Base-by-base conservation (phyloP, 495 filamentous ascomycete genomes). In the Penicillium arizonense region DNA sequence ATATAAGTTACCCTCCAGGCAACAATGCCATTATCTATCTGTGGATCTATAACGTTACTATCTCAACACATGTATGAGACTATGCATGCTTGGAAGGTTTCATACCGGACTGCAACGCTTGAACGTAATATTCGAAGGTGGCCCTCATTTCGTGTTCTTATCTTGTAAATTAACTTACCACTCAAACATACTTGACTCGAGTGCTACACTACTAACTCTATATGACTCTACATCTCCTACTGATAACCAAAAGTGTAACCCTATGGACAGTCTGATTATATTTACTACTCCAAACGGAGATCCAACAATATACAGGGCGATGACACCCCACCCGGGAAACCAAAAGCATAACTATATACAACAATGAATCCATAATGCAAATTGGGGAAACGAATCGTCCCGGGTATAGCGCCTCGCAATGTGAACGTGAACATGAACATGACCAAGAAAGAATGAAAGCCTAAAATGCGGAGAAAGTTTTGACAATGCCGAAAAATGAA, bases 401-500 rank as follows among this genome's bases (percentile, higher is more conserved):
- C 58, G 68, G 69, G 70, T 73, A 72, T 71, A 68, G 63, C 62
- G 68, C 66, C 68, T 70, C 58, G 68, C 69, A 63, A 65, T 63
- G 44, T 46, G 47, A 53, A 56, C 13, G 50, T 47, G 16, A 16
- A 41, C 40, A 46, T 46, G 1, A 42, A 21, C 26, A 49, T n/a
- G 8, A 48, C 43, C 10, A 28, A 47, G 43, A 43, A 52, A 26
- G 24, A 50, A 47, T 41, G 24, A 18, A 52, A 28, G 18, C 49
- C 18, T 16, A 30, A 50, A 42, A 47, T 50, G 49, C 41, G 41
- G 51, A 40, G 21, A 20, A 38, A 39, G 43, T 59, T 45, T 50
- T 43, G 18, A 38, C 46, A 38, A 47, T 37, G 43, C 33, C 23
- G 43, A 33, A 39, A 52, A 36, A 47, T 5, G n/a, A 35, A 44